Evolutionary conservation across 2,329 filamentous ascomycete species (phyloP).

Genomic region (Aureobasidium uvarum): DNA sequence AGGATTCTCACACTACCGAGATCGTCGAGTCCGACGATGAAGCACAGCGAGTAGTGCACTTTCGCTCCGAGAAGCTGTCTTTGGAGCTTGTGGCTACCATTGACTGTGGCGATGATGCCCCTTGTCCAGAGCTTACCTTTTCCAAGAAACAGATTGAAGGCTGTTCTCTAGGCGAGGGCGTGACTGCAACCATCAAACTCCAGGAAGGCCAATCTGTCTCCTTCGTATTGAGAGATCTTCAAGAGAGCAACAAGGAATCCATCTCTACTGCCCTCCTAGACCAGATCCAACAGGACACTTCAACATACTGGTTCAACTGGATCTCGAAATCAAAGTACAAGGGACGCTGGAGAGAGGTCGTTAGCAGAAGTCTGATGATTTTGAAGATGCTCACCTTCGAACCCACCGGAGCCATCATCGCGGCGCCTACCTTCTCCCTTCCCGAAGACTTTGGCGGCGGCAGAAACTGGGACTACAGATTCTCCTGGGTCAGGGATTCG

Average conservation of each 20-base stretch:
- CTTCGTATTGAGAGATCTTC: constrained; percentile 65
- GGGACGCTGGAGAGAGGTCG: constrained; percentile 70
- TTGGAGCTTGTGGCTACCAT: constrained; percentile 68
- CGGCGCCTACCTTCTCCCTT: constrained; percentile 70
- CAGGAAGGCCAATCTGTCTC: constrained; percentile 67
- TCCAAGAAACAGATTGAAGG: constrained; percentile 52
- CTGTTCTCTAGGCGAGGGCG: constrained; percentile 58
- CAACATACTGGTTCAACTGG: constrained; percentile 71
- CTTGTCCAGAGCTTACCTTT: constrained; percentile 57
- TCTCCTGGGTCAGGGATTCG: constrained; percentile 70
- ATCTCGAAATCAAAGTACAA: constrained; percentile 68
- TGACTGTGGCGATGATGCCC: constrained; percentile 56
- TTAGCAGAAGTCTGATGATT: constrained; percentile 68
- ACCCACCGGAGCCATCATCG: constrained; percentile 73
- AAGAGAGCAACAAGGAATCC: constrained; percentile 56
- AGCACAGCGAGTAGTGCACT: constrained; percentile 50
- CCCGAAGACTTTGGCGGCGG: constrained; percentile 54
- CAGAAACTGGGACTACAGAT: constrained; percentile 67
- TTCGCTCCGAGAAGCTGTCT: constrained; percentile 58
- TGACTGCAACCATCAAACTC: constrained; percentile 60
- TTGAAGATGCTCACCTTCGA: constrained; percentile 76
- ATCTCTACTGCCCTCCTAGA: constrained; percentile 61
- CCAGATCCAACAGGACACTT: constrained; percentile 65
- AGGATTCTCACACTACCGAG: constrained; percentile 60
- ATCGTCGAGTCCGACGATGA: constrained; percentile 45